These are phyloP conservation scores for Podospora pseudocomata DNA, from an alignment of 495 filamentous ascomycete genomes.

Conservation along the genomic window DNA sequence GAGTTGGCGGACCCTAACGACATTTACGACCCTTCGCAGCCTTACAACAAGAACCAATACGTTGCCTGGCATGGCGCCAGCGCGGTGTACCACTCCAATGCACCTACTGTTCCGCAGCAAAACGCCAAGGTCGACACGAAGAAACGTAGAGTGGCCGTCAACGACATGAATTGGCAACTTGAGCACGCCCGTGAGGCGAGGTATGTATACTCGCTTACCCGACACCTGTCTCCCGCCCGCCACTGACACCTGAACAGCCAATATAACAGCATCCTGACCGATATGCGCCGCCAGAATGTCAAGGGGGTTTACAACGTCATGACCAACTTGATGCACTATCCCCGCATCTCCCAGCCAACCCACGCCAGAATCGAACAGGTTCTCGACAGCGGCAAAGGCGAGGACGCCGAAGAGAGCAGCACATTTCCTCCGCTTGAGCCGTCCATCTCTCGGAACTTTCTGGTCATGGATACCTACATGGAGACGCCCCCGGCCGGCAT, in stretches of 20 bases:
- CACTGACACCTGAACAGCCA: constrained; percentile 48
- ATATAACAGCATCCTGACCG: constrained; percentile 70
- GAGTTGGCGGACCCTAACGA: constrained; percentile 87
- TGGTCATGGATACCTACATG: constrained; percentile 67
- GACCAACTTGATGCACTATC: constrained; percentile 86
- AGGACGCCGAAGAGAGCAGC: constrained; percentile 27
- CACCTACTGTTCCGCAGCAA: constrained; percentile 69
- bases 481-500: constrained; percentile 51
- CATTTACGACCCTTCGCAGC: constrained; percentile 63
- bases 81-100: constrained; percentile 83
- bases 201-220: constrained; percentile 44
- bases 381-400: constrained; percentile 28
- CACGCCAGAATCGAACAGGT: constrained; percentile 76
- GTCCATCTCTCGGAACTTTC: constrained; percentile 67
- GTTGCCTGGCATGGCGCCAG: constrained; percentile 98
- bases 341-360: constrained; percentile 84
- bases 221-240: not conserved
- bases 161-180: constrained; percentile 94
- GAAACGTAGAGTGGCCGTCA: constrained; percentile 83
- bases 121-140: constrained; percentile 69
- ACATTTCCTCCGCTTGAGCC: constrained; percentile 63
- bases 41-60: constrained; percentile 92
- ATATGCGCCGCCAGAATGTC: constrained; percentile 60
- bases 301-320: constrained; percentile 87
- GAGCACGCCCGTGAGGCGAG: constrained; percentile 89